phyloP scores from a whole-genome alignment of 2,329 filamentous ascomycete species.

The Periconia macrospinosa region DNA sequence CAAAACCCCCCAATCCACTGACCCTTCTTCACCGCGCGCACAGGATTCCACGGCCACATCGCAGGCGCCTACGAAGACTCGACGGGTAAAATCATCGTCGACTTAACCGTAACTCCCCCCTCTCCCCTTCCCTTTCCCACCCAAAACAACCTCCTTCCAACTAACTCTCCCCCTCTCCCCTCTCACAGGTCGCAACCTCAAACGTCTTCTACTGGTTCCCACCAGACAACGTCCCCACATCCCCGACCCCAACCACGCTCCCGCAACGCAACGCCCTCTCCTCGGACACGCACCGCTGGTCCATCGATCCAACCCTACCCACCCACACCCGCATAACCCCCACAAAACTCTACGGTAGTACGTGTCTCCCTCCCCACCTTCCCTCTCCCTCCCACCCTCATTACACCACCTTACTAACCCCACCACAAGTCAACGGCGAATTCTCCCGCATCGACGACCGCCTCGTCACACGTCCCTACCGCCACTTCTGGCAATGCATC shows the following conservation, averaged over 20 bases:
- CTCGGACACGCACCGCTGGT: conserved; percentile 44
- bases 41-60: conserved; percentile 47
- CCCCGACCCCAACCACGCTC: conserved; percentile 35
- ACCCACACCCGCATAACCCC: conserved; percentile 33
- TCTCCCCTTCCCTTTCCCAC: conserved; percentile 30
- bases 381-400: background rate
- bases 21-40: too few species aligned
- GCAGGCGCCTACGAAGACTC: conserved; percentile 47
- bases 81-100: conserved; percentile 42
- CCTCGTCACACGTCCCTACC: conserved; percentile 43
- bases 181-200: conserved; percentile 8
- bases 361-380: background rate
- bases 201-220: conserved; percentile 50
- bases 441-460: conserved; percentile 52
- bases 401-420: background rate
- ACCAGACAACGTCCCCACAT: conserved; percentile 29
- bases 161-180: background rate
- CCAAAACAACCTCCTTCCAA: too few species aligned
- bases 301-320: conserved; percentile 40
- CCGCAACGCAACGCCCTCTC: conserved; percentile 47
- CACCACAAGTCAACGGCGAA: conserved; percentile 35
- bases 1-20: too few species aligned
- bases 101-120: conserved; percentile 44
- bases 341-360: conserved; percentile 36
- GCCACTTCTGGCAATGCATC: conserved; percentile 45